Evolutionary conservation across 1,284 basidiomycete genomes (phyloP).

Genomic region (Wallemia hederae): DNA sequence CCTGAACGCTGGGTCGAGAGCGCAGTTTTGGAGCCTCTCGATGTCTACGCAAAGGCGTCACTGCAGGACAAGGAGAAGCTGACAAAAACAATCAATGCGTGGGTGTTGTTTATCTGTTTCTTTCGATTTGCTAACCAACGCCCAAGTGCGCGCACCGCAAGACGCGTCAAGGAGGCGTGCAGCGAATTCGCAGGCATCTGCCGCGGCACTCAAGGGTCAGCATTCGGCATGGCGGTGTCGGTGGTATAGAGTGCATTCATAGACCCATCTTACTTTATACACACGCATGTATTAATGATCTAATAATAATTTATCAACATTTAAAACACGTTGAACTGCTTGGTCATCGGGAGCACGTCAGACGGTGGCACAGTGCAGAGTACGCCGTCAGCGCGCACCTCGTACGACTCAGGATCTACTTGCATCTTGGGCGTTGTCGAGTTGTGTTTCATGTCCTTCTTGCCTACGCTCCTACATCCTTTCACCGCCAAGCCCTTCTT

Average conservation of each 20-base stretch:
- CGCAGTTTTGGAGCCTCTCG: not conserved
- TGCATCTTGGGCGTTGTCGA: conserved; percentile 43
- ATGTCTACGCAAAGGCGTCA: not conserved
- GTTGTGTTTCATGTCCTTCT: conserved; percentile 88
- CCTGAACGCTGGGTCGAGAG: not conserved
- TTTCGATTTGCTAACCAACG: not conserved
- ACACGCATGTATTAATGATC: too few species aligned
- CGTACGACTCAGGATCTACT: conserved; percentile 80
- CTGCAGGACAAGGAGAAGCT: not conserved
- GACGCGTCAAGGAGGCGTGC: not conserved
- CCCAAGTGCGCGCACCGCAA: not conserved
- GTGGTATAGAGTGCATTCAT: not conserved
- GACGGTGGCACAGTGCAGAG: conserved; percentile 49
- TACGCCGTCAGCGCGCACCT: conserved; percentile 50
- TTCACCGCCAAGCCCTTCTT: conserved; percentile 50
- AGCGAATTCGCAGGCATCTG: not conserved
- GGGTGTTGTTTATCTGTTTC: not conserved
- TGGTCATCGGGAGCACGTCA: conserved; percentile 33
- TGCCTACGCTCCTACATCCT: conserved; percentile 42
- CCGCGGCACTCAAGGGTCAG: not conserved
- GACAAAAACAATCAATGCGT: not conserved
- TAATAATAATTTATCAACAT: not conserved
- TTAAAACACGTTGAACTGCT: conserved; percentile 41
- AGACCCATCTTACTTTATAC: too few species aligned
- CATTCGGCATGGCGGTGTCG: not conserved